A percentile compares a stretch with the other conserved stretches of the same genome.
Evolutionary conservation across 2,329 filamentous ascomycete species (phyloP).

Genomic region (Podosphaera xanthii): DNA sequence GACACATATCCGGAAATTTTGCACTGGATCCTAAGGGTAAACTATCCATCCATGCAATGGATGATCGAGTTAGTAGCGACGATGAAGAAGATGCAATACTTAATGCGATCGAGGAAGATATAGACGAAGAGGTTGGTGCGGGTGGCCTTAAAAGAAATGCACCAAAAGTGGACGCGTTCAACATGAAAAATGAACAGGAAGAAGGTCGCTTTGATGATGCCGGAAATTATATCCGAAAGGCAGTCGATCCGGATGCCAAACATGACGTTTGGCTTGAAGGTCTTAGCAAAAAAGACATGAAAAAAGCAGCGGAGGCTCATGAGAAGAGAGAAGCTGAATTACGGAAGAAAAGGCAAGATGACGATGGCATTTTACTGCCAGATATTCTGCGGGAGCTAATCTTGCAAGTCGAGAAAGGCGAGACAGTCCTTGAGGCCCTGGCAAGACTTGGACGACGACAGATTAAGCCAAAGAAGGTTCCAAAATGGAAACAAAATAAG

Average conservation of each 20-base stretch:
- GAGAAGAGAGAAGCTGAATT: slow-evolving; percentile 64
- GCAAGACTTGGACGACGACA: slow-evolving; percentile 53
- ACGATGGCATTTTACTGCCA: slow-evolving; percentile 51
- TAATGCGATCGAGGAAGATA: slow-evolving; percentile 48
- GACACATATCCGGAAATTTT: slow-evolving; percentile 38
- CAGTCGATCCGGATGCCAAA: slow-evolving; percentile 64
- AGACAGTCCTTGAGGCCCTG: slow-evolving; percentile 74
- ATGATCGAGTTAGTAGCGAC: slow-evolving; percentile 26
- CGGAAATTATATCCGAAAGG: slow-evolving; percentile 81
- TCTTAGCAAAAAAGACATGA: slow-evolving; percentile 83
- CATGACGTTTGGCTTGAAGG: slow-evolving; percentile 90
- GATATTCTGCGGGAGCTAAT: slow-evolving; percentile 59
- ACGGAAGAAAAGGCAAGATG: slow-evolving; percentile 43
- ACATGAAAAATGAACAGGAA: slow-evolving; percentile 73
- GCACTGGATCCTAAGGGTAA: slow-evolving; percentile 31
- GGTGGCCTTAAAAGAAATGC: slow-evolving; percentile 84
- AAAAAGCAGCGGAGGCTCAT: slow-evolving; percentile 63
- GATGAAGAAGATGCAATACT: slow-evolving; percentile 51
- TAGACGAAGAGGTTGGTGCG: slow-evolving; percentile 77
- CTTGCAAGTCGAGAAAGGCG: slow-evolving; percentile 47
- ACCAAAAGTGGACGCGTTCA: slow-evolving; percentile 88
- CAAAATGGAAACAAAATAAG: slow-evolving; percentile 56
- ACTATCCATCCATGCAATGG: slow-evolving; percentile 16
- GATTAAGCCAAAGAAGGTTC: slow-evolving; percentile 33
- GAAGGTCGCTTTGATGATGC: slow-evolving; percentile 79